These are phyloP conservation scores for Fusarium protoensiforme DNA, from an alignment of 2,329 filamentous ascomycete species.

Conservation along the genomic window DNA sequence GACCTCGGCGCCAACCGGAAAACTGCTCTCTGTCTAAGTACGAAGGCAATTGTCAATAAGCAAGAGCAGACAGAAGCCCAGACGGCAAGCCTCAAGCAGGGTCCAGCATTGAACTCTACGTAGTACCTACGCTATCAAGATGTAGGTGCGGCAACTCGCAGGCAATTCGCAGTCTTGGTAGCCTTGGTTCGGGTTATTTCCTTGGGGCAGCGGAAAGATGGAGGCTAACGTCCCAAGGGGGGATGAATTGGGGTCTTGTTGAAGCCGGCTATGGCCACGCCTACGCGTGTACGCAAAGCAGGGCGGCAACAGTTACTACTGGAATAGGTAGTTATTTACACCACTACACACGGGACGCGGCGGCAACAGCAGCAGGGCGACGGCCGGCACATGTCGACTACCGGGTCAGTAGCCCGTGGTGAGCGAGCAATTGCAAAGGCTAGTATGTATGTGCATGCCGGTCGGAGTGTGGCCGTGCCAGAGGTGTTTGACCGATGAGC, in stretches of 20 bases:
- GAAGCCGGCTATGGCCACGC: constrained; percentile 37
- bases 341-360: not conserved
- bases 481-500: not conserved
- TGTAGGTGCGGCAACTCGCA: constrained; percentile 4
- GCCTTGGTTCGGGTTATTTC: constrained; percentile 18
- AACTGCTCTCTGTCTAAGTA: not conserved
- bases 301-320: constrained; percentile 3
- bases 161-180: not conserved
- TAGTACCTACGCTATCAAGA: not conserved
- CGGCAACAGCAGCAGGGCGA: not conserved
- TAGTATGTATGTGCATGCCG: not conserved
- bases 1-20: constrained; percentile 33
- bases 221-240: constrained; percentile 19
- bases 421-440: not conserved
- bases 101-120: not conserved
- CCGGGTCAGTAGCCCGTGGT: not conserved
- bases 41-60: not conserved
- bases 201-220: constrained; percentile 30
- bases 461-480: constrained; percentile 14
- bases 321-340: constrained; percentile 8
- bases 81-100: not conserved
- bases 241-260: constrained; percentile 2
- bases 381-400: not conserved
- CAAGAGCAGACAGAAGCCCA: not conserved
- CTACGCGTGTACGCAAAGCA: constrained; percentile 1